Conservation (phyloP, 768 basidiomycete species). For the Termitomyces sp. region DNA sequence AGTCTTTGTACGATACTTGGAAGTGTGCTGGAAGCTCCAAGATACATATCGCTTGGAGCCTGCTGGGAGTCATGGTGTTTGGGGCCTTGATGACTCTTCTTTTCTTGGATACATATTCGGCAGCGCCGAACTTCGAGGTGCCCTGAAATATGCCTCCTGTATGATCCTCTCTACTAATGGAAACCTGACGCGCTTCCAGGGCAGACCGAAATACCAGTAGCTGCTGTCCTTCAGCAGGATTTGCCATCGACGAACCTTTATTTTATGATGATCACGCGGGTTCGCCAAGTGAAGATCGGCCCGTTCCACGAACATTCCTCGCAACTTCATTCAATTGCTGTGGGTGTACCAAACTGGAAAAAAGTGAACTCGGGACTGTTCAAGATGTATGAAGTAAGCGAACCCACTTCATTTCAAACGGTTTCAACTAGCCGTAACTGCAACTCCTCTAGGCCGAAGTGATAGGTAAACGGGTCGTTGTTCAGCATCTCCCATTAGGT, state of each 20-base stretch:
- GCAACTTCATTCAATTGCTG: slow-evolving; percentile 80
- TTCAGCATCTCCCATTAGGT: slow-evolving; percentile 88
- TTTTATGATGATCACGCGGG: slow-evolving; percentile 71
- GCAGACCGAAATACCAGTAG: slow-evolving; percentile 58
- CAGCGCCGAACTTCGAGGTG: slow-evolving; percentile 81
- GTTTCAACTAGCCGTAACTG: not conserved
- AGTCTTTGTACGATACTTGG: slow-evolving; percentile 75
- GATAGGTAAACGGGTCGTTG: slow-evolving; percentile 90
- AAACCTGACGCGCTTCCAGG: slow-evolving; percentile 31
- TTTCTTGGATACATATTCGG: slow-evolving; percentile 91
- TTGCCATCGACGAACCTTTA: slow-evolving; percentile 71
- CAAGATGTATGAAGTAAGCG: slow-evolving; percentile 88
- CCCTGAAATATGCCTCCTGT: not conserved
- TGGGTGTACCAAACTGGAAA: slow-evolving; percentile 82
- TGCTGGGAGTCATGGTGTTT: slow-evolving; percentile 96
- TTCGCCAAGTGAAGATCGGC: slow-evolving; percentile 75
- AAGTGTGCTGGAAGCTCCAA: slow-evolving; percentile 81
- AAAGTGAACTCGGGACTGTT: slow-evolving; percentile 88
- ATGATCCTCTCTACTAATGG: slow-evolving; percentile 6
- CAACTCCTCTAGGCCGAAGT: slow-evolving; percentile 65
- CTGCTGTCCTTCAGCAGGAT: slow-evolving; percentile 52
- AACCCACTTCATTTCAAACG: slow-evolving; percentile 2
- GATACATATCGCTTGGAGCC: slow-evolving; percentile 89
- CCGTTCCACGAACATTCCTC: slow-evolving; percentile 94
- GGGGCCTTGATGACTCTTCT: slow-evolving; percentile 91